These are phyloP conservation scores for Avena insularis DNA, from an alignment of 176 grass and related monocot species.

Conservation along the genomic window DNA sequence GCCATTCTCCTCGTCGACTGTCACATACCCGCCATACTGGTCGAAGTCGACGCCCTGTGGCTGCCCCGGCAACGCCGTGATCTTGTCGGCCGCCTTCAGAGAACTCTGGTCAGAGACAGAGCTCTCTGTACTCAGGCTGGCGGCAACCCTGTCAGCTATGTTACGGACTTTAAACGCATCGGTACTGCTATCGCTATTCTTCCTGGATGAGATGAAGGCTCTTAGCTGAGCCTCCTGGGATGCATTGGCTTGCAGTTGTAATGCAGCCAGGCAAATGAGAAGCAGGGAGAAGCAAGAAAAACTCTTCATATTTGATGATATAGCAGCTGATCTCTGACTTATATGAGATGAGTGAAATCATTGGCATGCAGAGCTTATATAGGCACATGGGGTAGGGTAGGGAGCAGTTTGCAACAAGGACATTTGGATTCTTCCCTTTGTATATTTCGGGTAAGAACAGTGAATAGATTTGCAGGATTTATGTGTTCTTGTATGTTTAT, in stretches of 20 bases:
- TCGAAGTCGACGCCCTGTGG: slow-evolving; percentile 44
- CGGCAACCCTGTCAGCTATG: neutral
- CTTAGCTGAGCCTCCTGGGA: slow-evolving; percentile 35
- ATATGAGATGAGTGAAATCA: neutral
- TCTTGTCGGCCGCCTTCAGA: slow-evolving; percentile 52
- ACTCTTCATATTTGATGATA: slow-evolving; percentile 28
- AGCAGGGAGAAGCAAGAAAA: neutral
- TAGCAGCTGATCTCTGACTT: neutral
- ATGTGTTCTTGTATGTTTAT: neutral
- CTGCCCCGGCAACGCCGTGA: slow-evolving; percentile 54
- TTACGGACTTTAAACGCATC: neutral
- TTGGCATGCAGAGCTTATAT: neutral
- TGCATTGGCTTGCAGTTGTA: slow-evolving; percentile 5
- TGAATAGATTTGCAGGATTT: too few relatives aligned
- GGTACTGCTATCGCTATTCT: neutral
- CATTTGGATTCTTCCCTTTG: neutral
- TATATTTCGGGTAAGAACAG: neutral
- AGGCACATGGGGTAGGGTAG: neutral
- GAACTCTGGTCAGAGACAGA: slow-evolving; percentile 19
- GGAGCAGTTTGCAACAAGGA: neutral
- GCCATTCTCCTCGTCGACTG: slow-evolving; percentile 40
- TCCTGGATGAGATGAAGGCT: slow-evolving; percentile 37
- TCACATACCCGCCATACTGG: slow-evolving; percentile 61
- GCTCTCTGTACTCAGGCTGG: neutral
- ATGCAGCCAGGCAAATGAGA: neutral